phyloP scores from a whole-genome alignment of 331 rosid species.

The Malus hybrid region DNA sequence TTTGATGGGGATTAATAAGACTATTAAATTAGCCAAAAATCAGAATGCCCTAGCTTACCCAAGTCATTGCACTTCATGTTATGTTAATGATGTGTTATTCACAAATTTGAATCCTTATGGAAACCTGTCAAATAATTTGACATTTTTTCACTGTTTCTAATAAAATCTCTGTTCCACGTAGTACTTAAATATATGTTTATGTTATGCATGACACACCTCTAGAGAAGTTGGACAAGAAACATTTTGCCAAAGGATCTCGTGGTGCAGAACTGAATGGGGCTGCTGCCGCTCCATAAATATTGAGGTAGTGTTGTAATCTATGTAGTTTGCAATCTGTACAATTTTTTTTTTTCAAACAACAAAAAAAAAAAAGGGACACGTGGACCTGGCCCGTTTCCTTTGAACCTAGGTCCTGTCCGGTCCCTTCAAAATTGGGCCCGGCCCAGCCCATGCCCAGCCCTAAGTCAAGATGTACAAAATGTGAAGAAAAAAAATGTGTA shows the following conservation, averaged over 20 bases:
- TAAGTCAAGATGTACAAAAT: too few relatives aligned
- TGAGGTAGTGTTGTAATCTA: too few relatives aligned
- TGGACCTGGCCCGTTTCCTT: too few relatives aligned
- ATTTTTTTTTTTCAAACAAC: too few relatives aligned
- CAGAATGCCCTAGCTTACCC: neutral
- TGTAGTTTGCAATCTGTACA: too few relatives aligned
- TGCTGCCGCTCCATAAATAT: slow-evolving; percentile 23
- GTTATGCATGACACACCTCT: slow-evolving; percentile 65
- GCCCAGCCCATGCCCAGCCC: too few relatives aligned
- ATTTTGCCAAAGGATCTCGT: slow-evolving; percentile 65
- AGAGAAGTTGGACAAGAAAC: slow-evolving; percentile 81
- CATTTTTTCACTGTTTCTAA: neutral
- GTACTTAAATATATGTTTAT: slow-evolving; percentile 6
- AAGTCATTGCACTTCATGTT: neutral
- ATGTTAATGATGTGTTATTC: neutral
- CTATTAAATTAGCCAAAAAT: neutral
- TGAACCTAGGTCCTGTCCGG: too few relatives aligned
- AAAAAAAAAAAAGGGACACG: too few relatives aligned
- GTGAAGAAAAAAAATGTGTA: too few relatives aligned
- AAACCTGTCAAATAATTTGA: neutral
- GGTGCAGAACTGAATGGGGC: slow-evolving; percentile 42
- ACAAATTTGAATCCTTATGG: neutral
- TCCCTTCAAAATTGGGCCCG: too few relatives aligned
- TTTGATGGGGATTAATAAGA: slow-evolving; percentile 1
- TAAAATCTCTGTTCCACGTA: neutral